Evolutionary conservation across 164 flowering plant genomes (phyloP), one percentile per base, ranked within the genome.

Genomic region (Vitis riparia): DNA sequence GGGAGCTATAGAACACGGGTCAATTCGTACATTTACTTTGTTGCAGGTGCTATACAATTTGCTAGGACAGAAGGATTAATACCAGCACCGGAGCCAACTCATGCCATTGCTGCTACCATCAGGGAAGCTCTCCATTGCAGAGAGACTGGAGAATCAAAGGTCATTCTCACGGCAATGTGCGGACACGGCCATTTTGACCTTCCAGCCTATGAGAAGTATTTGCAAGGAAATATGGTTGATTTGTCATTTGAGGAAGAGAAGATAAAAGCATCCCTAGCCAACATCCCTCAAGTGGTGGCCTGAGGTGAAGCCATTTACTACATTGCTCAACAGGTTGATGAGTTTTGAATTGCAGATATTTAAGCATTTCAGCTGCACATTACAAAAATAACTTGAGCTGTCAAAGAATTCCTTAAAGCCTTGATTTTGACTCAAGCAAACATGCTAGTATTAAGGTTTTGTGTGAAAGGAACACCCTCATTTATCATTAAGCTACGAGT

Each of bases 161-260:
- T 95, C 5, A 89, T 93, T 63, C 88, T 93, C 15, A 90, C 81
- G 86, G 98, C 97, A 62, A 86, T 95, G 97, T 93, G 98, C 73
- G 99, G 98, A 16, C 99, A 95, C 80, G 99, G 98, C 32, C 99
- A 95, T 79, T 95, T 95, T 73, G 99, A 95, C 80, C 82, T 91
- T 63, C 80, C 97, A 7, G 77, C 98, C 69, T 95, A 95, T 70
- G 99, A 95, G 55, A 93, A 93, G 76, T 95, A 88, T 68, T 70
- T 95, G 74, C 89, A 89, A 71, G 99, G 99, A 60, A 76, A 76
- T 8, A 80, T 95, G 87, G 87, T 84, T 11, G 99, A 95, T 73
- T 79, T 91, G 62, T 78, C 89, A 11, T 95, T 88, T 67, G 68
- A 78, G 1, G 87, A 89, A 55, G 88, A 88, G 68, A 87, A 80